A percentile compares a stretch with the other conserved stretches of the same genome.
Conservation (phyloP, 306 rosid species). For the Castanopsis chinensis region DNA sequence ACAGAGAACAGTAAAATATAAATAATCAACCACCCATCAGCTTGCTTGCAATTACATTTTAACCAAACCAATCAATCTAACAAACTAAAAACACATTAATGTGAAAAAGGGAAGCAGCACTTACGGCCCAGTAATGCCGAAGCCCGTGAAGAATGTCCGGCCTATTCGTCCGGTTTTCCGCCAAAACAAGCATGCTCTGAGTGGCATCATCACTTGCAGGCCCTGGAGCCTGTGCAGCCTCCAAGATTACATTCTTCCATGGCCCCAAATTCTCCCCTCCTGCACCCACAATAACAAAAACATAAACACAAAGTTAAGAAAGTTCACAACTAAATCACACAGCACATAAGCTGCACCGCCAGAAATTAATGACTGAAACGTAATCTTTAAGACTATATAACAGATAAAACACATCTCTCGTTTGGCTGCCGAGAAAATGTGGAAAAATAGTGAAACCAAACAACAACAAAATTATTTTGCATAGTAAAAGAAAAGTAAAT, state of each 20-base stretch:
- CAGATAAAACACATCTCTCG: neutral
- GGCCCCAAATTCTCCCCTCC: slow-evolving; percentile 71
- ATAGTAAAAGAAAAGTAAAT: neutral
- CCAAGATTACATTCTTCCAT: slow-evolving; percentile 56
- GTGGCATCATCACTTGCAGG: slow-evolving; percentile 38
- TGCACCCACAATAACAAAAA: slow-evolving; percentile 21
- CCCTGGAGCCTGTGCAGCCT: slow-evolving; percentile 63
- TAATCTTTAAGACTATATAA: neutral
- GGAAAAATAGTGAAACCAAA: neutral
- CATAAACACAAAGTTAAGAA: neutral
- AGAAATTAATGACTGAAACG: neutral
- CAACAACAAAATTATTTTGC: neutral
- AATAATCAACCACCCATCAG: neutral
- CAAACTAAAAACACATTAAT: neutral
- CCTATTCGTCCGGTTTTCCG: slow-evolving; percentile 76
- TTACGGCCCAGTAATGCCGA: slow-evolving; percentile 96
- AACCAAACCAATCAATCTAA: slow-evolving; percentile 1
- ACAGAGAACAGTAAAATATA: neutral
- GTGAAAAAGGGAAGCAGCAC: slow-evolving; percentile 27
- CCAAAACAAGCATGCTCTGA: slow-evolving; percentile 62
- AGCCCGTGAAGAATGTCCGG: slow-evolving; percentile 77
- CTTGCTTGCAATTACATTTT: neutral
- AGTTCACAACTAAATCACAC: slow-evolving; percentile 8
- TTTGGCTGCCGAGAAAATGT: slow-evolving; percentile 12
- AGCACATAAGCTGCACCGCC: neutral